Evolutionary conservation across 106 monocot genomes (phyloP), one percentile per base, ranked within the genome.

Genomic region (Hemerocallis citrina): DNA sequence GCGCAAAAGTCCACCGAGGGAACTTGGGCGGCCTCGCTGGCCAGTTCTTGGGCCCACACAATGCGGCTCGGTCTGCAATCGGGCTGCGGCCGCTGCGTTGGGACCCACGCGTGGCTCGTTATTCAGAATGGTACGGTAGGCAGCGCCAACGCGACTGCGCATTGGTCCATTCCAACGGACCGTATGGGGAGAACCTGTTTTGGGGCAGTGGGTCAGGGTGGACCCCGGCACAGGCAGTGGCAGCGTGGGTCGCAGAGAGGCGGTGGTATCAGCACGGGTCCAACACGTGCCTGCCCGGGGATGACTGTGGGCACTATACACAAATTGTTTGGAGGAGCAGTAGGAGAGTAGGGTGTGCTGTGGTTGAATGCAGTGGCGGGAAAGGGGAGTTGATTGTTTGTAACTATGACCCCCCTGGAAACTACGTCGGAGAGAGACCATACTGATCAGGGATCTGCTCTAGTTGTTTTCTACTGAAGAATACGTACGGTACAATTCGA

Each of bases 171-270:
- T 85, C 85, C 0, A 17, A 20, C 22, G 85, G 85, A 16, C 80
- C 80, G 1, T 85, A 77, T 58, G 85, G 85, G 19, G 85, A 85
- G 85, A 85, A 85, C 70, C 51, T 85, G 20, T 85, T 85, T 63
- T 85, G 85, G 85, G 85, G 85, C 0, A 77, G 80, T 39, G 85
- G 85, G 0, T 22, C 57, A 3, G 80, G 85, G 1, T 85, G 85
- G 85, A 59, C 22, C 24, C 73, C 80, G 11, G 62, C 44, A 1
- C 77, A 80, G 60, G 77, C 73, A 11, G 85, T 81, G 39, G 77
- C 51, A 2, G 71, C 66, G 0, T 85, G 85, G 85, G 74, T 58
- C 1, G 45, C 19, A 25, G 85, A 85, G 66, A 25, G 59, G 11
- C 39, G 57, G 4, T 69, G 60, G 55, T 85, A 85, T 63, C 55